These are phyloP conservation scores for Ophiostoma ulmi DNA, from an alignment of 2,329 filamentous ascomycete genomes.

Conservation along the genomic window DNA sequence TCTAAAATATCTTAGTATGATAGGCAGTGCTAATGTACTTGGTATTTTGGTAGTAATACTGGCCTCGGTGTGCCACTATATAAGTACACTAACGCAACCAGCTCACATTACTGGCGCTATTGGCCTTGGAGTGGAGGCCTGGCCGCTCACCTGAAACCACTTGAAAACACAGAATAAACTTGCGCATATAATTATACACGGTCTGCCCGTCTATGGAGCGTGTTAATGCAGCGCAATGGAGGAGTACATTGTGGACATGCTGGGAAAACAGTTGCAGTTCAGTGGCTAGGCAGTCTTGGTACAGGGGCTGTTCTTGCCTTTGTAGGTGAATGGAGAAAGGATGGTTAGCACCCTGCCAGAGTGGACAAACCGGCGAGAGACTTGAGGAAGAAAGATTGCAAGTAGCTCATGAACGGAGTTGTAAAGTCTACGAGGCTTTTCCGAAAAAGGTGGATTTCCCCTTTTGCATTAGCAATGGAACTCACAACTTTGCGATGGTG, in stretches of 20 bases:
- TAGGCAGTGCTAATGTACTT: not conserved
- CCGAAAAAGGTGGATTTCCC: not conserved
- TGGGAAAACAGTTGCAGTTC: not conserved
- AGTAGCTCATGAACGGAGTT: not conserved
- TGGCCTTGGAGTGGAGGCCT: not conserved
- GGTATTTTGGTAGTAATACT: too few relatives aligned
- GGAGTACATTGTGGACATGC: not conserved
- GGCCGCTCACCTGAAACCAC: not conserved
- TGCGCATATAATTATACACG: not conserved
- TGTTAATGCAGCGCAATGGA: not conserved
- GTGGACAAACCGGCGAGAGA: slow-evolving; percentile 6
- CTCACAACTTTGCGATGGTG: not conserved
- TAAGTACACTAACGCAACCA: too few relatives aligned
- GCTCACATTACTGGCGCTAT: too few relatives aligned
- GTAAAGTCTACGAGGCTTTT: not conserved
- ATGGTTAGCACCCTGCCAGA: not conserved
- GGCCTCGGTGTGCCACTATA: too few relatives aligned
- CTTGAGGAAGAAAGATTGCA: not conserved
- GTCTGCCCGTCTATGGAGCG: not conserved
- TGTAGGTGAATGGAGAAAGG: not conserved
- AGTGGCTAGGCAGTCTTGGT: not conserved
- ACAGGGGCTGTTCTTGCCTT: not conserved
- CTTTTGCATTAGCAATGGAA: not conserved
- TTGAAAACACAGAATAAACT: not conserved
- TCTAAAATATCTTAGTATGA: not conserved